These are phyloP conservation scores for Penicillium robsamsonii DNA, from an alignment of 495 filamentous ascomycete genomes.

Conservation along the genomic window DNA sequence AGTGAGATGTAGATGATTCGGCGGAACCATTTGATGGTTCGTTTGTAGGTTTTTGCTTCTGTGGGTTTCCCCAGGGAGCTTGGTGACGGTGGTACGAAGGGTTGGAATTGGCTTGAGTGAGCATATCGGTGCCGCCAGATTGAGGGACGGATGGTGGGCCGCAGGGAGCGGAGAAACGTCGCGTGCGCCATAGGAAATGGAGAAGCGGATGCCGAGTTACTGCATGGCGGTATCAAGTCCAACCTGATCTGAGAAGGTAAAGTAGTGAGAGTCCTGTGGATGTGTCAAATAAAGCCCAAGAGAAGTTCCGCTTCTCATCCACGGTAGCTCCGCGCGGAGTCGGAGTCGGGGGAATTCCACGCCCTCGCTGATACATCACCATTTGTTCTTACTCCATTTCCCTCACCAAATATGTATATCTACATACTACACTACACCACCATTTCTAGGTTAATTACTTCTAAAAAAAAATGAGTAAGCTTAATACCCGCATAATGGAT, in stretches of 20 bases:
- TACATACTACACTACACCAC: too few species aligned
- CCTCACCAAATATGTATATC: too few species aligned
- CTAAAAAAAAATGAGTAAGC: too few species aligned
- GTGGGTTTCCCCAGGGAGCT: conserved; percentile 71
- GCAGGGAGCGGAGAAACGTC: conserved; percentile 29
- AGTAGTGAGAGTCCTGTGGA: too few species aligned
- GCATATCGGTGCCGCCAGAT: conserved; percentile 20
- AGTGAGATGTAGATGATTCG: conserved; percentile 64
- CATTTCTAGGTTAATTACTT: too few species aligned
- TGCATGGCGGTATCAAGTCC: conserved; percentile 9
- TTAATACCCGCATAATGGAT: too few species aligned
- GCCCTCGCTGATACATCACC: too few species aligned
- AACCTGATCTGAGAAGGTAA: not conserved
- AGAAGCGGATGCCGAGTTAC: conserved; percentile 10
- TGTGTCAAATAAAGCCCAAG: not conserved
- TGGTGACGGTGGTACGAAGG: conserved; percentile 79
- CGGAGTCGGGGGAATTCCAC: conserved; percentile 3
- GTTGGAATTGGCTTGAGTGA: conserved; percentile 52
- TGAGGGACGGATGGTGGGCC: conserved; percentile 15
- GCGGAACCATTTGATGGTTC: conserved; percentile 70
- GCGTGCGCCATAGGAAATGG: conserved; percentile 26
- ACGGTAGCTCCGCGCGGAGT: not conserved
- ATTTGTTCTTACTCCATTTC: too few species aligned
- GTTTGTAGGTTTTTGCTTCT: conserved; percentile 61
- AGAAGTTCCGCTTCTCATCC: conserved; percentile 18